phyloP scores from a whole-genome alignment of 352 stramenopile species.

The Phytophthora crassamura region DNA sequence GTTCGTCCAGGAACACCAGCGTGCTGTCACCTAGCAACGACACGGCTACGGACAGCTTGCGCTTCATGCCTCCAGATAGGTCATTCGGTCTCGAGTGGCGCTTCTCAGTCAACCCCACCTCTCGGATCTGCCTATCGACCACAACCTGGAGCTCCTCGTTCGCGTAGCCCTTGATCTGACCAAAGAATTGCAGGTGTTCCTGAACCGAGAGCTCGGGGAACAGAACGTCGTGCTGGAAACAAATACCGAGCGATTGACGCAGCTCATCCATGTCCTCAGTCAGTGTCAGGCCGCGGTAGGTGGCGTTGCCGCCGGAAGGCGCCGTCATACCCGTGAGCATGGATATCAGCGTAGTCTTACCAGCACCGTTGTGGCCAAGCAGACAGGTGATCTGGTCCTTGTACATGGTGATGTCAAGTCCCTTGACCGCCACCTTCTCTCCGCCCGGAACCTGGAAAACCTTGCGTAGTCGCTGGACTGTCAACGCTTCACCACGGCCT shows the following conservation, averaged over 20 bases:
- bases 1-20: constrained; percentile 89
- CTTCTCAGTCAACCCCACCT: constrained; percentile 70
- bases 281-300: constrained; percentile 72
- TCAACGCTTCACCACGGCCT: constrained; percentile 49
- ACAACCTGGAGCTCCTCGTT: constrained; percentile 38
- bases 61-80: constrained; percentile 90
- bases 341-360: too few relatives aligned
- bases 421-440: constrained; percentile 88
- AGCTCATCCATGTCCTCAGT: constrained; percentile 74
- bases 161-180: constrained; percentile 56
- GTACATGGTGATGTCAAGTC: constrained; percentile 83
- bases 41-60: constrained; percentile 89
- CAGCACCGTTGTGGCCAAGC: constrained; percentile 80
- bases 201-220: constrained; percentile 73
- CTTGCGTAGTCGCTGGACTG: constrained; percentile 70
- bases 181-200: constrained; percentile 75
- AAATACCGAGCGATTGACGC: constrained; percentile 67
- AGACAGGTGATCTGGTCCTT: constrained; percentile 77
- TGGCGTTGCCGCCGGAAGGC: constrained; percentile 55
- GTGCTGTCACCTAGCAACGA: constrained; percentile 86
- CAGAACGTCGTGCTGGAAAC: too few relatives aligned
- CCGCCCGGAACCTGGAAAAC: constrained; percentile 82
- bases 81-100: constrained; percentile 45
- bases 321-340: too few relatives aligned
- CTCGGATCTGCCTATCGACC: constrained; percentile 44